Base-by-base conservation (phyloP, 2,329 filamentous ascomycete species). In the Aspergillus clavatus region DNA sequence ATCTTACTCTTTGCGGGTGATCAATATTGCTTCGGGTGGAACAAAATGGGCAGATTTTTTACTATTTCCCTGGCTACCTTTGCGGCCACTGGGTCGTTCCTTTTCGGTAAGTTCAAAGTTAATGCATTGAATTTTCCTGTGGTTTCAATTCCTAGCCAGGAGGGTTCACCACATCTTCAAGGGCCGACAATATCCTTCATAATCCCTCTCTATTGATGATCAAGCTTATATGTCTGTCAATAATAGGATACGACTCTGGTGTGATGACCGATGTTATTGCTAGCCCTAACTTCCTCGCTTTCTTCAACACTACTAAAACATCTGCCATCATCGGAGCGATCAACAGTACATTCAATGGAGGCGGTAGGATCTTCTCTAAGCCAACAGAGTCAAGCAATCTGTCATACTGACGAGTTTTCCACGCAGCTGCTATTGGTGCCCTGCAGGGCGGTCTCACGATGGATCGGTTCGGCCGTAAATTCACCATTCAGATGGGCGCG, bases 271-370 rank as follows among this genome's bases (percentile, higher is more conserved):
- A 79, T 58, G 79, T 80, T 47, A 79, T 81, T 43, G 70, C 72
- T n/a, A 76, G 73, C 7, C 68, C 71, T 22, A 68, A 79, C 54
- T 83, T 84, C 60, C 71, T 82, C 14, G 47, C 58, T 1, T 80
- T 77, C 57, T 84, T 84, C 65, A 67, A 80, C 29, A 78, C 77
- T 4, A 61, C 57, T 1, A 72, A 64, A 21, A 70, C 67, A 1
- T 73, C 73, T 55, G 67, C 75, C 4, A 75, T 81, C 40, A 70
- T 83, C 45, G 81, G 81, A 8, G 80, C 80, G 16, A 79, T 84
- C 59, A 80, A 82, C 57, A 80, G 79, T 46, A 82, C 81, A 19
- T 84, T 83, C 54, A 75, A 74, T 11, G 77, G 76, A 4, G 78
- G 77, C n/a, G 77, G 76, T 45, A 47, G 10, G 58, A 24, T 24